These are phyloP conservation scores for Fusarium continuum DNA, from an alignment of 2,329 filamentous ascomycete species.

Conservation along the genomic window DNA sequence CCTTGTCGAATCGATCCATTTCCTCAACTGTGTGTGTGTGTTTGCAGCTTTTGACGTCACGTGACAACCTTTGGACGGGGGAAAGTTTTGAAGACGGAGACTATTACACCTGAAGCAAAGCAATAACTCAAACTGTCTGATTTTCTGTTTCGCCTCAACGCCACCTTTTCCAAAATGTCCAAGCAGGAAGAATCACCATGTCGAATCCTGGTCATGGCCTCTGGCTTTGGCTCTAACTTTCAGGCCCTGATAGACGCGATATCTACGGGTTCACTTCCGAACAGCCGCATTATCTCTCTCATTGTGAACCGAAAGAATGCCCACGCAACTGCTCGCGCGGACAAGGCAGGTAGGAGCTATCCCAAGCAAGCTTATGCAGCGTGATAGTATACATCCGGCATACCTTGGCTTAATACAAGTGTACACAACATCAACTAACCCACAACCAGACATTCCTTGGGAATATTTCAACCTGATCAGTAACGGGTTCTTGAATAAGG, in stretches of 20 bases:
- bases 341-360: constrained; percentile 52
- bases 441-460: constrained; percentile 63
- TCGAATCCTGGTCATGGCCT: constrained; percentile 74
- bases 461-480: constrained; percentile 70
- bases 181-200: constrained; percentile 42
- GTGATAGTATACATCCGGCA: background rate
- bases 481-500: constrained; percentile 69
- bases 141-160: background rate
- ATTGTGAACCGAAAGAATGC: constrained; percentile 60
- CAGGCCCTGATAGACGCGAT: constrained; percentile 73
- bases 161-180: constrained; percentile 14
- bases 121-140: background rate
- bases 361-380: background rate
- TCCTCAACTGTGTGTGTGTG: background rate
- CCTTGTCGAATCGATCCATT: background rate
- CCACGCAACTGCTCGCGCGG: constrained; percentile 54
- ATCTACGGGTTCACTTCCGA: constrained; percentile 50
- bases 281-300: constrained; percentile 57
- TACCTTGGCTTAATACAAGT: too few relatives aligned
- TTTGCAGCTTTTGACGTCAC: constrained; percentile 24
- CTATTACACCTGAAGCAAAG: background rate
- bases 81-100: constrained; percentile 18
- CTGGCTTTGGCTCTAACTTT: constrained; percentile 79
- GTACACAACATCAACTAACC: constrained; percentile 7
- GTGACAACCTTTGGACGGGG: constrained; percentile 22